A percentile compares a stretch with the other conserved stretches of the same genome.
Evolutionary conservation across 805 yeast genomes (phyloP).

Genomic region (Candida dendrica): DNA sequence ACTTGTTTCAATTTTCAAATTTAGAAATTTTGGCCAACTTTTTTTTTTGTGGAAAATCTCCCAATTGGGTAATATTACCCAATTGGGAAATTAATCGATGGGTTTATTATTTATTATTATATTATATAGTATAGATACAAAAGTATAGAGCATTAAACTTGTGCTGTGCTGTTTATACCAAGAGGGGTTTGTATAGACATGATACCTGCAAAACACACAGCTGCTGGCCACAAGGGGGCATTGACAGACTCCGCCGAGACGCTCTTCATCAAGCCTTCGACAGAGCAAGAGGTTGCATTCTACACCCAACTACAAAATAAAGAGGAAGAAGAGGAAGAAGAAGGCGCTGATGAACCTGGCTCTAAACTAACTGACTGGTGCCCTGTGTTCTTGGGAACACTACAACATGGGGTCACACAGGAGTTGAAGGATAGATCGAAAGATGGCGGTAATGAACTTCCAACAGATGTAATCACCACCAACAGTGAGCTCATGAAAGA

Average conservation of each 20-base stretch:
- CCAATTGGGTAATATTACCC: background rate
- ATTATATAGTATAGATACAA: too few species aligned
- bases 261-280: slow-evolving; percentile 66
- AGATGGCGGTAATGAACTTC: slow-evolving; percentile 12
- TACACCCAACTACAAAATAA: slow-evolving; percentile 36
- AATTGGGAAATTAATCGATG: too few species aligned
- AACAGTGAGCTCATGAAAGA: slow-evolving; percentile 12
- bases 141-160: too few species aligned
- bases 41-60: too few species aligned
- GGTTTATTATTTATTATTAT: too few species aligned
- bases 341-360: slow-evolving; percentile 17
- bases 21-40: too few species aligned
- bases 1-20: too few species aligned
- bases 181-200: background rate
- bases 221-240: slow-evolving; percentile 90
- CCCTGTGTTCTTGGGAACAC: slow-evolving; percentile 57
- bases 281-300: slow-evolving; percentile 65
- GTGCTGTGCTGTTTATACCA: too few species aligned
- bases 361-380: slow-evolving; percentile 47
- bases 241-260: slow-evolving; percentile 55
- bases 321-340: slow-evolving; percentile 14
- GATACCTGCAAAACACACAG: slow-evolving; percentile 43
- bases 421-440: slow-evolving; percentile 18
- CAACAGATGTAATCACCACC: background rate
- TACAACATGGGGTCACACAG: slow-evolving; percentile 35